Base-by-base conservation (phyloP, 2,329 filamentous ascomycete species). In the Neodidymelliopsis sp. region DNA sequence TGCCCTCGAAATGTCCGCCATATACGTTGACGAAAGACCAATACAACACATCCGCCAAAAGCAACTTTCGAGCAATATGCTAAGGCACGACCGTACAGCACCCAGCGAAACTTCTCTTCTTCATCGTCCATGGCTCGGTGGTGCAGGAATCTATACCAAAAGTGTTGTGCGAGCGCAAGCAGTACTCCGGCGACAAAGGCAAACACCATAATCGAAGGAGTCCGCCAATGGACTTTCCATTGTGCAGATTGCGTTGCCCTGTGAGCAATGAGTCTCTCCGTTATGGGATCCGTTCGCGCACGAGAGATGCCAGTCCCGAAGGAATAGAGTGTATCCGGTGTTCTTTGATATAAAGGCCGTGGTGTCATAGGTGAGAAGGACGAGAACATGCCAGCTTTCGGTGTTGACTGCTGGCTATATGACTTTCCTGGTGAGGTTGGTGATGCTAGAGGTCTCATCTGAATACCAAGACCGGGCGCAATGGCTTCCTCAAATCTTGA, bases 161-260 rank as follows among this genome's bases (percentile, higher is more conserved):
- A 42, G 39, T 73, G 70, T 36, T 73, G 70, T 4, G 54, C 59
- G 8, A 71, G 35, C 4, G 69, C 70, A 11, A 71, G 55, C 1
- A 61, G 27, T 10, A 71, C 47, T 3, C 69, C 70, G 33, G 62
- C 45, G 10, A 67, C 7, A 36, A 72, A 69, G 1, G 64, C 52
- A 23, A 53, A 41, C 2, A 54, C 48, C 56, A 72, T 69, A 13
- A 63, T 42, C 2, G 57, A 34, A 0, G 70, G 68, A 12, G 57
- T 65, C 13, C 70, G 71, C 74, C 74, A 78, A 48, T 73, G 66
- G 16, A 70, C 48, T 16, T 54, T 60, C 67, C 67, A 70, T 46
- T 59, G 36, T 13, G 65, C 56, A 36, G 64, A 64, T 42, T 70
- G 60, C 1, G 66, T 70, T n/a, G 67, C 59, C 12, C 67, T 49